Conservation (phyloP, 352 stramenopile genomes). For the Aphanomyces euteiches region DNA sequence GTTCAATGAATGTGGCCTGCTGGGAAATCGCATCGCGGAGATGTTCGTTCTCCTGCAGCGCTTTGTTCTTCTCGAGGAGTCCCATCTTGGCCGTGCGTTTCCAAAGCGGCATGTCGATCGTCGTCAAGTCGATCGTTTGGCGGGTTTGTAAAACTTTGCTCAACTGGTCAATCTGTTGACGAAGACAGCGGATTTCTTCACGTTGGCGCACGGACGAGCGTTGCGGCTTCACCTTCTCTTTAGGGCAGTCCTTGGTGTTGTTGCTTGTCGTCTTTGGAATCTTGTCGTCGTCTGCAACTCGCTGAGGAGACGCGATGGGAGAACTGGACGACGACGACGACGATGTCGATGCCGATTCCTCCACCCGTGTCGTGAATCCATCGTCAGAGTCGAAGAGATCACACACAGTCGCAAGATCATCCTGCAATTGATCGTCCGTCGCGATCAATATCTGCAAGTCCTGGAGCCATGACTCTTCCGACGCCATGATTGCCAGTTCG, state of each 20-base stretch:
- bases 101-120: not conserved
- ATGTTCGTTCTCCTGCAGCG: slow-evolving; percentile 18
- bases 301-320: too few species aligned
- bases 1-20: slow-evolving; percentile 16
- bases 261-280: not conserved
- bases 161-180: slow-evolving; percentile 3
- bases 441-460: slow-evolving; percentile 17
- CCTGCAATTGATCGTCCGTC: not conserved
- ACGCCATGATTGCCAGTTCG: not conserved
- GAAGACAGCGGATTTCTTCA: slow-evolving; percentile 9
- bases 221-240: not conserved
- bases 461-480: not conserved
- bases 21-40: slow-evolving; percentile 1
- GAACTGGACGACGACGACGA: too few species aligned
- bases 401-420: not conserved
- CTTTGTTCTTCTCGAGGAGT: not conserved
- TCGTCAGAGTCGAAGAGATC: not conserved
- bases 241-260: too few species aligned
- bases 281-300: not conserved
- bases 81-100: slow-evolving; percentile 7
- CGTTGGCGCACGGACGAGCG: not conserved
- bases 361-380: not conserved
- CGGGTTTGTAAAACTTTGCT: not conserved
- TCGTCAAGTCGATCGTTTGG: not conserved
- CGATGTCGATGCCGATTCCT: too few species aligned